Conservation (phyloP, 805 yeast genomes). For the Suhomyces kilbournensis region DNA sequence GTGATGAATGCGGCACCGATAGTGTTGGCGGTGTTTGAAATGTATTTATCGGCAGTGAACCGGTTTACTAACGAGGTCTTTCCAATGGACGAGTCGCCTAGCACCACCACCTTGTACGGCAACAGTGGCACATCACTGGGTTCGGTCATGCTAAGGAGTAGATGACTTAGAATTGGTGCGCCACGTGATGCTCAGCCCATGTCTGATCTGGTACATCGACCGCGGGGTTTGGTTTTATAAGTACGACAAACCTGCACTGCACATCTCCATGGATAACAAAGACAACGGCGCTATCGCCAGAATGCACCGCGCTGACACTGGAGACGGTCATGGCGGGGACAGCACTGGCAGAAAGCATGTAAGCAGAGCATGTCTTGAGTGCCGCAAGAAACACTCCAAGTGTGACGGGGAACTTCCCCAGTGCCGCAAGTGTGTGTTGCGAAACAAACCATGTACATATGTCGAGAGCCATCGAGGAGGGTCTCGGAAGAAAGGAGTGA, state of each 20-base stretch:
- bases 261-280: not conserved
- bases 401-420: slow-evolving; percentile 49
- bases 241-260: not conserved
- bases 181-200: not conserved
- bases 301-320: not conserved
- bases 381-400: slow-evolving; percentile 49
- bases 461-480: slow-evolving; percentile 56
- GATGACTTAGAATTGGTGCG: not conserved
- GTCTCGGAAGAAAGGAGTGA: slow-evolving; percentile 47
- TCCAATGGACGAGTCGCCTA: slow-evolving; percentile 60
- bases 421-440: slow-evolving; percentile 41
- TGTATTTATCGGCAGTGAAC: slow-evolving; percentile 69
- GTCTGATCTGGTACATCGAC: not conserved
- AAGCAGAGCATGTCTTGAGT: slow-evolving; percentile 45
- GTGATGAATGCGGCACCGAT: slow-evolving; percentile 99
- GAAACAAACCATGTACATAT: slow-evolving; percentile 40
- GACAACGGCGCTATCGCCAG: too few species aligned
- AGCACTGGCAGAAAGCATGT: slow-evolving; percentile 7
- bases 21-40: slow-evolving; percentile 79
- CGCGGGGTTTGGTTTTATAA: slow-evolving; percentile 1
- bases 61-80: slow-evolving; percentile 77
- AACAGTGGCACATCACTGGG: slow-evolving; percentile 16
- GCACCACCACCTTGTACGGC: slow-evolving; percentile 37
- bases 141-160: slow-evolving; percentile 3
- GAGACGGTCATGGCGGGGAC: not conserved